Base-by-base conservation (phyloP, 441 rosid species). In the Gossypium trilobum region DNA sequence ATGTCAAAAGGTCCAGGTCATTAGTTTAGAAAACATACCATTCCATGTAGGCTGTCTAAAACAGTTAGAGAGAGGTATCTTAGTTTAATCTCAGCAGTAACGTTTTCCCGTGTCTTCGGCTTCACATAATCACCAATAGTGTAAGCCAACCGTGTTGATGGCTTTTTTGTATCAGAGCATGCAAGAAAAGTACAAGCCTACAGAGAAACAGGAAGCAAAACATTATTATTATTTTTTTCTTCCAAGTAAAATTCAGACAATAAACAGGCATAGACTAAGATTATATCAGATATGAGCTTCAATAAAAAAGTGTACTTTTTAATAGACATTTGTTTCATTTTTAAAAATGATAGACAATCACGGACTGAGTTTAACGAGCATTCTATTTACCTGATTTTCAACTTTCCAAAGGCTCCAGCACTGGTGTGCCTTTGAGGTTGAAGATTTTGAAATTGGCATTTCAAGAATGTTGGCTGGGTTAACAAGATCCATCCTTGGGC, bases 141-240 rank as follows among this genome's bases (percentile, higher is more conserved):
- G 72, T 87, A 91, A 52, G 97, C 98, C 80, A 93, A 73, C 74
- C 84, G 85, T 78, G 84, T 76, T 51, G 99, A 87, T 63, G 99
- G 99, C 78, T 85, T 93, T 81, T 86, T 96, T 73, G 87, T 72
- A 86, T 96, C 97, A 77, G 94, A 76, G 11, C 97, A 87, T 23
- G 98, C 99, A 80, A 95, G 95, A 82, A 95, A 95, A 76, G 98
- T 93, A 82, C 91, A 89, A 63, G 99, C 99, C 99, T 96, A 78
- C 75, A 85, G 55, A 82, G 79, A 72, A 72, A 82, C 25, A 48
- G 29, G 79, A 57, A 71, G 57, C 73, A 31, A 70, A 78, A 59
- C 31, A 77, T 39, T 58, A 76, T 52, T 22, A 73, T 58, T 36
- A 50, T 42, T 31, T 23, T 46, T 42, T 44, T 46, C 25, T 39